Evolutionary conservation across 1,284 basidiomycete genomes (phyloP).

Genomic region (Fomitiporia mediterranea): DNA sequence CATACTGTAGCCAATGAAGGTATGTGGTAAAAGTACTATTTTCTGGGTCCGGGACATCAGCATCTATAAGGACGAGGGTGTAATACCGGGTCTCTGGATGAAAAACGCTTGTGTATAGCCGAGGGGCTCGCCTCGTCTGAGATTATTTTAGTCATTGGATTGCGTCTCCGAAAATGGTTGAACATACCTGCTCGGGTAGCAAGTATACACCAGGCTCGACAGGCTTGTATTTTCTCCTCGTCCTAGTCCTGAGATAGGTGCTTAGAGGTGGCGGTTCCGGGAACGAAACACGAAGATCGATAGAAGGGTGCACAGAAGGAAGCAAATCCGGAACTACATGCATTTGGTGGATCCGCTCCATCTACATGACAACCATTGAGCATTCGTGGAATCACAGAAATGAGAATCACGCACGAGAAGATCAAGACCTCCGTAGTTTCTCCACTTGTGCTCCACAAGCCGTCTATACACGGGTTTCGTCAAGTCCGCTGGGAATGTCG

Average conservation of each 20-base stretch:
- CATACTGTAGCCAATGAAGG: constrained; percentile 85
- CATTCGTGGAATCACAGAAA: neutral
- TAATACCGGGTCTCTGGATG: constrained; percentile 80
- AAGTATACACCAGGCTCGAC: constrained; percentile 74
- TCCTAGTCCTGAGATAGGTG: constrained; percentile 29
- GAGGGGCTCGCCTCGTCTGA: constrained; percentile 60
- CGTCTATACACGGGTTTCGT: constrained; percentile 68
- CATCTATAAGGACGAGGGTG: constrained; percentile 85
- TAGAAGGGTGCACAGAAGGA: constrained; percentile 63
- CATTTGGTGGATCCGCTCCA: constrained; percentile 91
- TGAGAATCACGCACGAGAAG: constrained; percentile 57
- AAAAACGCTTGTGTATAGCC: constrained; percentile 69
- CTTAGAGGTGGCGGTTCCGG: constrained; percentile 34
- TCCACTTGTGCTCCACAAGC: constrained; percentile 82
- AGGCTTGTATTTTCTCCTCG: constrained; percentile 39
- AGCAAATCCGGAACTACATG: constrained; percentile 85
- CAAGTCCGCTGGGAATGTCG: constrained; percentile 49
- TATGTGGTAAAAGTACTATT: constrained; percentile 65
- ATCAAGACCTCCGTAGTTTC: constrained; percentile 78
- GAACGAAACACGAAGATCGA: constrained; percentile 68
- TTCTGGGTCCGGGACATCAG: constrained; percentile 79
- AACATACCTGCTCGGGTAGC: constrained; percentile 53
- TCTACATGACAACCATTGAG: constrained; percentile 41
- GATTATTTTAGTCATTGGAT: neutral
- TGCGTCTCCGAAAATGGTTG: neutral